Conservation (phyloP, 192 early-diverging fungal species). For the Neocallimastix lanati region DNA sequence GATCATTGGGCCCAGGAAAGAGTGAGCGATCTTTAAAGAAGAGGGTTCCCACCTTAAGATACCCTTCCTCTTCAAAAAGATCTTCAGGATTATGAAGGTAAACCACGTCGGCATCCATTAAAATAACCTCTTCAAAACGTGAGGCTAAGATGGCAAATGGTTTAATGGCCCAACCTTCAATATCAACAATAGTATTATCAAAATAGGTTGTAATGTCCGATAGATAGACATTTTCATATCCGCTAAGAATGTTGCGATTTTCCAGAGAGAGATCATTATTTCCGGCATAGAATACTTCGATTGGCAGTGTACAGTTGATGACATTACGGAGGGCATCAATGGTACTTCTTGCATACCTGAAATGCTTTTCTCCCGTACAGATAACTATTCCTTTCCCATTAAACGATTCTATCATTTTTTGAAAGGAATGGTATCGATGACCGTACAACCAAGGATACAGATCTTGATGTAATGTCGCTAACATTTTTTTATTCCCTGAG, state of each 20-base stretch:
- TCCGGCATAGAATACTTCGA: no score
- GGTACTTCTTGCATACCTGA: no score
- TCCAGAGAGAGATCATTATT: background rate
- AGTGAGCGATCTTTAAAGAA: constrained; percentile 48
- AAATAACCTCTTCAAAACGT: constrained; percentile 34
- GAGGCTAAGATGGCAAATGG: constrained; percentile 46
- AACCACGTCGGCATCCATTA: constrained; percentile 52
- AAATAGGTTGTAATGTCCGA: constrained; percentile 12
- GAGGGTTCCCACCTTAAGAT: constrained; percentile 24
- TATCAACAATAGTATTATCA: constrained; percentile 14
- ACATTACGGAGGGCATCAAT: no score
- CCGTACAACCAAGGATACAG: no score
- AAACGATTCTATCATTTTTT: no score
- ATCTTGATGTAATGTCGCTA: no score
- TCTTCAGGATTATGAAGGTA: constrained; percentile 37
- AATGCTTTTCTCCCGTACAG: no score
- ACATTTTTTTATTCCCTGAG: no score
- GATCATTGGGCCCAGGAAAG: constrained; percentile 10
- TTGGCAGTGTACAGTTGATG: no score
- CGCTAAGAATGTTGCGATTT: constrained; percentile 8
- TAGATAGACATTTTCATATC: constrained; percentile 12
- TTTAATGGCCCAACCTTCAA: constrained; percentile 46
- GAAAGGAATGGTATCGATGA: no score
- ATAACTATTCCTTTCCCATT: no score
- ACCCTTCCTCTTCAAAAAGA: constrained; percentile 27